A percentile compares a stretch with the other conserved stretches of the same genome.
These are phyloP conservation scores for Sporodiniella umbellata DNA, from an alignment of 371 early-diverging fungal species.

Conservation along the genomic window DNA sequence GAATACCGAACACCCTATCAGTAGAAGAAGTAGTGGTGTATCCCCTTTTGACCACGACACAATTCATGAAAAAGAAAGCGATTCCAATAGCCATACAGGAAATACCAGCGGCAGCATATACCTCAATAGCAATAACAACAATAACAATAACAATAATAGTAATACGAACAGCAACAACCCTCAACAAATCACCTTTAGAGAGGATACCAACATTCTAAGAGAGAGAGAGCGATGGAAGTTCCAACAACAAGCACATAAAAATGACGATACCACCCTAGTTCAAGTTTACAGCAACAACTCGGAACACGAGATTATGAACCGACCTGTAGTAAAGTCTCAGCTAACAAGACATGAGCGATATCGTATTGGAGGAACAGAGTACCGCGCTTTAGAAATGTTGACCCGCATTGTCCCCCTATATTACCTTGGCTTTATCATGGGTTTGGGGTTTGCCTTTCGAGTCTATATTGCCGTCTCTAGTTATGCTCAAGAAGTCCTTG, in stretches of 20 bases:
- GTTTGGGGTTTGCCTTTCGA: slow-evolving; percentile 28
- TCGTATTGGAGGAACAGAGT: slow-evolving; percentile 38
- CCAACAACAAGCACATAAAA: slow-evolving; percentile 1
- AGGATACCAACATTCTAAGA: slow-evolving; percentile 21
- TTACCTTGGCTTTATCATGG: slow-evolving; percentile 21
- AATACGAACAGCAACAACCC: not conserved
- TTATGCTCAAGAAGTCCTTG: slow-evolving; percentile 27
- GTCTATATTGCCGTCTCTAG: slow-evolving; percentile 30
- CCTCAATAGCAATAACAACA: not conserved
- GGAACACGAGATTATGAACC: slow-evolving; percentile 23
- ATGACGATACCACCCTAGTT: slow-evolving; percentile 2
- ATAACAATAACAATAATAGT: not conserved
- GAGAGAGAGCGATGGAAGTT: slow-evolving; percentile 21
- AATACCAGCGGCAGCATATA: not conserved
- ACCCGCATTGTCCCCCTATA: slow-evolving; percentile 28
- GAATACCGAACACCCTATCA: not conserved
- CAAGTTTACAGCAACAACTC: slow-evolving; percentile 14
- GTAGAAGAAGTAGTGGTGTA: not conserved
- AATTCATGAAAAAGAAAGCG: not conserved
- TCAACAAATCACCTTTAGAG: slow-evolving; percentile 26
- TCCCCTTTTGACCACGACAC: not conserved
- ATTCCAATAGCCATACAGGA: not conserved
- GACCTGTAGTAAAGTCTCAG: slow-evolving; percentile 20
- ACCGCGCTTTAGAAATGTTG: slow-evolving; percentile 34
- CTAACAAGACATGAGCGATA: slow-evolving; percentile 33